Evolutionary conservation across 768 basidiomycete genomes (phyloP).

Genomic region (Suillus cothurnatus): DNA sequence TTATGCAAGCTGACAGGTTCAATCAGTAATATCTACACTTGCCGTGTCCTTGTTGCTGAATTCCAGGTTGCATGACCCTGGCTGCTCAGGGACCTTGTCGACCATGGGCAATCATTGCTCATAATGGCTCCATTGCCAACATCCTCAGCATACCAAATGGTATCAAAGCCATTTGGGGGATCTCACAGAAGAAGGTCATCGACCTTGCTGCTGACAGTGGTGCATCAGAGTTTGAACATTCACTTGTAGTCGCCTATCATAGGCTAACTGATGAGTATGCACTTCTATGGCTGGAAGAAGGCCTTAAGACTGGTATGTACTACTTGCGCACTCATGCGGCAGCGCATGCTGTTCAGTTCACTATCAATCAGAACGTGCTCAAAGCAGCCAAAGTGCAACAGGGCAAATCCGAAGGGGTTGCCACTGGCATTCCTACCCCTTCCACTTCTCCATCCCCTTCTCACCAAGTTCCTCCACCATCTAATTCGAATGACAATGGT

Average conservation of each 20-base stretch:
- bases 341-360: slow-evolving; percentile 97
- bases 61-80: slow-evolving; percentile 99
- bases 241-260: slow-evolving; percentile 88
- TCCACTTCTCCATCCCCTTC: slow-evolving; percentile 30
- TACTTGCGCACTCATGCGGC: slow-evolving; percentile 95
- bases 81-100: slow-evolving; percentile 97
- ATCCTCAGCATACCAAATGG: slow-evolving; percentile 88
- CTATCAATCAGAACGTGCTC: slow-evolving; percentile 81
- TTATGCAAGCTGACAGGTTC: slow-evolving; percentile 13
- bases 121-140: slow-evolving; percentile 87
- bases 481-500: slow-evolving; percentile 21
- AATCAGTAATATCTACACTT: slow-evolving; percentile 93
- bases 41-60: slow-evolving; percentile 98
- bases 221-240: slow-evolving; percentile 90
- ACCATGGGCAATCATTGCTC: slow-evolving; percentile 93
- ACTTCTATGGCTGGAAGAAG: slow-evolving; percentile 99
- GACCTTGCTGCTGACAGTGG: slow-evolving; percentile 99
- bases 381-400: slow-evolving; percentile 48
- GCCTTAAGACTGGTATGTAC: slow-evolving; percentile 98
- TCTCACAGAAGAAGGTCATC: slow-evolving; percentile 96
- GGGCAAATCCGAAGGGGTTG: slow-evolving; percentile 18
- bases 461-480: slow-evolving; percentile 32
- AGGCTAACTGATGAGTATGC: slow-evolving; percentile 94
- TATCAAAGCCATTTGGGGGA: slow-evolving; percentile 98
- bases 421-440: slow-evolving; percentile 24